phyloP scores from a whole-genome alignment of 805 yeast species.

The Wickerhamomyces canadensis region DNA sequence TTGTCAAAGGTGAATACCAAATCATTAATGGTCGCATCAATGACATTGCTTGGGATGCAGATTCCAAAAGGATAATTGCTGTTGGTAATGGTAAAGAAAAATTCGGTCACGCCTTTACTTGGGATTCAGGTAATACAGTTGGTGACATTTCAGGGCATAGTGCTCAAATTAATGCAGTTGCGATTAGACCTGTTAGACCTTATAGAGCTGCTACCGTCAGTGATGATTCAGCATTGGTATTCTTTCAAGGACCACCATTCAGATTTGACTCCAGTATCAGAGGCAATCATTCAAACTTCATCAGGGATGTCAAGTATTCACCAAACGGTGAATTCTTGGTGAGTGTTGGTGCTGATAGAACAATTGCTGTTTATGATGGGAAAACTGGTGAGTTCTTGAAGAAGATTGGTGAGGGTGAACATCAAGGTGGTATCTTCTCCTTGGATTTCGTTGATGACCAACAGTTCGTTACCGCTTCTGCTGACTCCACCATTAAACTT shows the following conservation, averaged over 20 bases:
- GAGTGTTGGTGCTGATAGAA: slow-evolving; percentile 82
- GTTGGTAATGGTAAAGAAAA: slow-evolving; percentile 93
- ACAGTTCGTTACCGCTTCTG: slow-evolving; percentile 72
- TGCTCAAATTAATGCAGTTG: slow-evolving; percentile 75
- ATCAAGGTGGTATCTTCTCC: slow-evolving; percentile 78
- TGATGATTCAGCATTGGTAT: slow-evolving; percentile 82
- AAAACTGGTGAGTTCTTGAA: slow-evolving; percentile 70
- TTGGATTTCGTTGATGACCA: slow-evolving; percentile 62
- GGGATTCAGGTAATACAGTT: slow-evolving; percentile 94
- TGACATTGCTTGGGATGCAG: slow-evolving; percentile 90
- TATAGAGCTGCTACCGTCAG: slow-evolving; percentile 90
- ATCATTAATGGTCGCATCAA: slow-evolving; percentile 76
- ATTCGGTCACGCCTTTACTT: slow-evolving; percentile 87
- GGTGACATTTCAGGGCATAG: slow-evolving; percentile 96
- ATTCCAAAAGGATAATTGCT: slow-evolving; percentile 77
- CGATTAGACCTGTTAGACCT: slow-evolving; percentile 78
- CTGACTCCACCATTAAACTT: slow-evolving; percentile 69
- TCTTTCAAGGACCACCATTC: slow-evolving; percentile 91
- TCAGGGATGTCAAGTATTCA: slow-evolving; percentile 76
- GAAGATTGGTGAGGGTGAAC: slow-evolving; percentile 39
- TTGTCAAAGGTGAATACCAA: slow-evolving; percentile 73
- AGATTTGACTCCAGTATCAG: slow-evolving; percentile 71
- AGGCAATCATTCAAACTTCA: slow-evolving; percentile 70
- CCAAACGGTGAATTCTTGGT: slow-evolving; percentile 73
- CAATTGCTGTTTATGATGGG: slow-evolving; percentile 77